These are phyloP conservation scores for Discostella stelligera DNA, from an alignment of 352 stramenopile species.

Conservation along the genomic window DNA sequence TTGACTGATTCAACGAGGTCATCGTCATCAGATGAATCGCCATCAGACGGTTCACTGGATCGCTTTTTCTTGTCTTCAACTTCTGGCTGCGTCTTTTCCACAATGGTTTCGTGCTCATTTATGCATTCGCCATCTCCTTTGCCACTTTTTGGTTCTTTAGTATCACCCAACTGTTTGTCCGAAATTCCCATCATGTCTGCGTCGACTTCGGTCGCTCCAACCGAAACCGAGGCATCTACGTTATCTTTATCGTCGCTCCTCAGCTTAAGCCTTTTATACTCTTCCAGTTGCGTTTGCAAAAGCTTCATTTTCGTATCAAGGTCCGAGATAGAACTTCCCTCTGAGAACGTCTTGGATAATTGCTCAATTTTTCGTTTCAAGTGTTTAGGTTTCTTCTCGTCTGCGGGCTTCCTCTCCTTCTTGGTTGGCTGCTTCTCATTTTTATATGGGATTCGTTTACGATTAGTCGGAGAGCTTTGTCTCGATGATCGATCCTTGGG, in stretches of 20 bases:
- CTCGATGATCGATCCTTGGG: neutral
- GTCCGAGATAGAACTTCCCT: slow-evolving; percentile 20
- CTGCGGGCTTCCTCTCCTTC: slow-evolving; percentile 16
- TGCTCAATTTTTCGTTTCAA: slow-evolving; percentile 76
- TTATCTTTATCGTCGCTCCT: neutral
- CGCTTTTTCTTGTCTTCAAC: slow-evolving; percentile 17
- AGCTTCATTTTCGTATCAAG: slow-evolving; percentile 47
- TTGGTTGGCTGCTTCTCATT: slow-evolving; percentile 12
- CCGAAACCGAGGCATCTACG: neutral
- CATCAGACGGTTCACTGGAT: slow-evolving; percentile 14
- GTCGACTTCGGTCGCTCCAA: neutral
- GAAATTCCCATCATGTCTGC: neutral
- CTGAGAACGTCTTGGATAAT: slow-evolving; percentile 33
- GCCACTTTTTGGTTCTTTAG: slow-evolving; percentile 15
- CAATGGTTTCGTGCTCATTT: slow-evolving; percentile 19
- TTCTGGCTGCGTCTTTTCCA: slow-evolving; percentile 18
- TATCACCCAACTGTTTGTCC: neutral
- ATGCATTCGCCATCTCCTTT: slow-evolving; percentile 12
- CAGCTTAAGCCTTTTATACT: slow-evolving; percentile 35
- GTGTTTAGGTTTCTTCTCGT: slow-evolving; percentile 78
- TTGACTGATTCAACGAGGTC: slow-evolving; percentile 20
- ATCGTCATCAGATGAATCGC: slow-evolving; percentile 30
- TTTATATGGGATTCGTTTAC: slow-evolving; percentile 18
- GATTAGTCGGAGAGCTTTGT: neutral
- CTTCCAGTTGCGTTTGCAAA: slow-evolving; percentile 42